Conservation (phyloP, 2,329 filamentous ascomycete species). For the Botrytis sinoallii region DNA sequence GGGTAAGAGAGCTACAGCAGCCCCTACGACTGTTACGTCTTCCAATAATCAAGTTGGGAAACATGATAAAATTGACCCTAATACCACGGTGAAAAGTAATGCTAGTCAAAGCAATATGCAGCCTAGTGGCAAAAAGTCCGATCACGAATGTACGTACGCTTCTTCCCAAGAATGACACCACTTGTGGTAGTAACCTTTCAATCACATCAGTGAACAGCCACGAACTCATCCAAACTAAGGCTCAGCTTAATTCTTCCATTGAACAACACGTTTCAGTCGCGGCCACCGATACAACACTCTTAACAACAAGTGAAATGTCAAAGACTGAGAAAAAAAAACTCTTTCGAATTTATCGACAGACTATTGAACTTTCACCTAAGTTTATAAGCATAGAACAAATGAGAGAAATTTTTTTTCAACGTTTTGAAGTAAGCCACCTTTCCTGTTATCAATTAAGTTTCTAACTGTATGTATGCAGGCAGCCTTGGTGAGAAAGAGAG, state of each 20-base stretch:
- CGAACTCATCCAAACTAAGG: neutral
- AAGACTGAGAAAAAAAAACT: neutral
- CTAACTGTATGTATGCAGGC: neutral
- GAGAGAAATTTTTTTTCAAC: neutral
- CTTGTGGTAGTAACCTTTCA: neutral
- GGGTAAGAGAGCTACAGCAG: neutral
- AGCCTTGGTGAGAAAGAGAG: neutral
- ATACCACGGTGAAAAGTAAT: neutral
- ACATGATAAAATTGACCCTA: neutral
- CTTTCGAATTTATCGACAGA: slow-evolving; percentile 2
- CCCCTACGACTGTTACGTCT: neutral
- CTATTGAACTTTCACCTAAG: neutral
- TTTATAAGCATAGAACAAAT: neutral
- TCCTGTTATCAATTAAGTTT: neutral
- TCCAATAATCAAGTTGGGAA: neutral
- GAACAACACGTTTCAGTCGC: neutral
- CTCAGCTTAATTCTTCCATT: neutral
- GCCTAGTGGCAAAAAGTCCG: neutral
- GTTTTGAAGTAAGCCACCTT: slow-evolving; percentile 1
- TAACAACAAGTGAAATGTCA: neutral
- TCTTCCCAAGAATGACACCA: neutral
- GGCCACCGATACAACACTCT: neutral
- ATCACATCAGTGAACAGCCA: neutral
- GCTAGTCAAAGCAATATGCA: neutral
- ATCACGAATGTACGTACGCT: neutral